phyloP scores from a whole-genome alignment of 441 rosid species.

The Aleurites moluccanus region DNA sequence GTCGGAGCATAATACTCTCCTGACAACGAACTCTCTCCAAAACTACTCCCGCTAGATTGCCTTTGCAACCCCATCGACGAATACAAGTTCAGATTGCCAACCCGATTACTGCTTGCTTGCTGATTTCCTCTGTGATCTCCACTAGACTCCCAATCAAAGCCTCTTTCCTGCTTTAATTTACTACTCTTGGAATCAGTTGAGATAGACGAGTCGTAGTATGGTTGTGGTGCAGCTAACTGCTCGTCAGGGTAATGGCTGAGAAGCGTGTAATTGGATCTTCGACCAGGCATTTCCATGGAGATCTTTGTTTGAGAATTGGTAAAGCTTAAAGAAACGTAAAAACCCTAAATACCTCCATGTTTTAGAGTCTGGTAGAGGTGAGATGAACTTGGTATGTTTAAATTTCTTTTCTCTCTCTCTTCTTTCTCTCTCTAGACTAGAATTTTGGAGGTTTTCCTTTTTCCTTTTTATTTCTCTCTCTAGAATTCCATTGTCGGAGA shows the following conservation, averaged over 20 bases:
- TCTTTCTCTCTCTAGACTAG: conserved; percentile 31
- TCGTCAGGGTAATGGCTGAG: conserved; percentile 80
- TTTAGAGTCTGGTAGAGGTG: conserved; percentile 25
- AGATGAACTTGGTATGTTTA: conserved; percentile 26
- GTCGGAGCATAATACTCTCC: conserved; percentile 79
- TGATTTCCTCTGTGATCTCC: conserved; percentile 53
- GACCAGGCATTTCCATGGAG: conserved; percentile 85
- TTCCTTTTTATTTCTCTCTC: conserved; percentile 37
- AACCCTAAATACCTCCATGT: conserved; percentile 59
- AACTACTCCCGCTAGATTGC: conserved; percentile 97
- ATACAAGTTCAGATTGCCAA: conserved; percentile 46
- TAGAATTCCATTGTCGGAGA: conserved; percentile 36
- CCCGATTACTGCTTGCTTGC: conserved; percentile 41
- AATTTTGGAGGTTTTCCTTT: not conserved
- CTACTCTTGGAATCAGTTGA: conserved; percentile 53
- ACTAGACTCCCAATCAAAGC: conserved; percentile 62
- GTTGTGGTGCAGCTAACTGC: conserved; percentile 42
- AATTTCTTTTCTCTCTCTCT: not conserved
- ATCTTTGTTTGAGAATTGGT: conserved; percentile 8
- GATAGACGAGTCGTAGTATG: conserved; percentile 58
- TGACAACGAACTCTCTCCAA: conserved; percentile 90
- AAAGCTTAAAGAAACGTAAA: conserved; percentile 30
- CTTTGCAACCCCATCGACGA: conserved; percentile 70
- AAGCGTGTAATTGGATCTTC: conserved; percentile 86
- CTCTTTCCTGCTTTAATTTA: conserved; percentile 38